Percentiles rank a stretch among this genome's conserved stretches.
Conservation (phyloP, 345 rosid genomes). For the Camelina hispida region DNA sequence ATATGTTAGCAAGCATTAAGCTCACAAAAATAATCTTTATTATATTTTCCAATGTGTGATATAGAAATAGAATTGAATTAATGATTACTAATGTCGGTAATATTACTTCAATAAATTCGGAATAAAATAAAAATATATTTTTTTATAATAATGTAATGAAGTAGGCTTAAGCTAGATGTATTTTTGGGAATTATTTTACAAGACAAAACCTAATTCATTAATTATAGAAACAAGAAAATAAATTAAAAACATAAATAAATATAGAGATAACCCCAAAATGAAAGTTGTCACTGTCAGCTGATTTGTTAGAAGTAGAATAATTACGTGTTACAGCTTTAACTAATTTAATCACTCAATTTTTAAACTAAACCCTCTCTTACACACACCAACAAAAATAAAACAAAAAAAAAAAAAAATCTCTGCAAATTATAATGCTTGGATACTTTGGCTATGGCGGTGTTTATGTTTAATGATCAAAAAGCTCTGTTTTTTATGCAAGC, state of each 20-base stretch:
- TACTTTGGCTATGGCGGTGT: conserved; percentile 79
- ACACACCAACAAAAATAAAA: too few species aligned
- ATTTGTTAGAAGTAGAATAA: conserved; percentile 51
- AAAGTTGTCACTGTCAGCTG: conserved; percentile 81
- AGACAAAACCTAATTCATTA: neutral
- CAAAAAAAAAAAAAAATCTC: neutral
- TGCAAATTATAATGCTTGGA: conserved; percentile 47
- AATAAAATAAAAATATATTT: too few species aligned
- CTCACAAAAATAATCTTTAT: conserved; percentile 9
- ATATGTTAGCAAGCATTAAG: conserved; percentile 21
- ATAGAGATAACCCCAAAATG: conserved; percentile 40
- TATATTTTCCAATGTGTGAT: neutral
- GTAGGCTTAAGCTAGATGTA: conserved; percentile 42
- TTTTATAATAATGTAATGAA: neutral
- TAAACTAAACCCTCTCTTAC: conserved; percentile 6
- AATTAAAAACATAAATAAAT: conserved; percentile 2
- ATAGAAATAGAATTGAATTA: neutral
- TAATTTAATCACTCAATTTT: neutral
- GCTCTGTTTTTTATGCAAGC: conserved; percentile 95
- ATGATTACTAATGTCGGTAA: conserved; percentile 29
- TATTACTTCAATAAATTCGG: neutral
- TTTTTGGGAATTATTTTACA: conserved; percentile 21
- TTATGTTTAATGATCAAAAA: conserved; percentile 78
- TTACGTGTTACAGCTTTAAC: conserved; percentile 34
- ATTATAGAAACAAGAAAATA: conserved; percentile 27